Evolutionary conservation across 2,329 filamentous ascomycete genomes (phyloP).

Genomic region (Nigrograna mackinnonii): DNA sequence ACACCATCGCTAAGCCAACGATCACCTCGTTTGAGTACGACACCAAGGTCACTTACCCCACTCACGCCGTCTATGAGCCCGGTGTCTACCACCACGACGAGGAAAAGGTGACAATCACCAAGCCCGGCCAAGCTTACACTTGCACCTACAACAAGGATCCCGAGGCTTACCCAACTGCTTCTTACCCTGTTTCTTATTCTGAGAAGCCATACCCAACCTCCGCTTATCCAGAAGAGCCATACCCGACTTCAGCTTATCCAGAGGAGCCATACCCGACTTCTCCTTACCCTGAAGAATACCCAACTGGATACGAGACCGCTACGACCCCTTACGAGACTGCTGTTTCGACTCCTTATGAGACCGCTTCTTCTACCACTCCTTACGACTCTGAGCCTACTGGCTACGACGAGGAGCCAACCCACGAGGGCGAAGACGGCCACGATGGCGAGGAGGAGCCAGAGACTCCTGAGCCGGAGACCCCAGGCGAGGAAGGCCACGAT

Average conservation of each 20-base stretch:
- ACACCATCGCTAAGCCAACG: constrained; percentile 38
- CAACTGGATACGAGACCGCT: not conserved
- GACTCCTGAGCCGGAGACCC: no score
- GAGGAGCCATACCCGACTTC: not conserved
- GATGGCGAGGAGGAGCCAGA: no score
- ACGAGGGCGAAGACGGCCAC: no score
- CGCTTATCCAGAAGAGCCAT: not conserved
- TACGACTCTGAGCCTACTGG: constrained; percentile 1
- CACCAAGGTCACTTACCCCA: constrained; percentile 28
- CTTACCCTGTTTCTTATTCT: not conserved
- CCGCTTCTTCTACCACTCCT: constrained; percentile 6
- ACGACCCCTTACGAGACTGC: not conserved
- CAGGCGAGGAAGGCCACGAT: no score
- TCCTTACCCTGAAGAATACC: not conserved
- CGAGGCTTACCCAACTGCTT: constrained; percentile 16
- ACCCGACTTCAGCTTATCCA: not conserved
- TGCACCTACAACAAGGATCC: constrained; percentile 27
- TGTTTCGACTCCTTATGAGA: no score
- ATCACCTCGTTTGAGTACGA: constrained; percentile 28
- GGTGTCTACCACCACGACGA: constrained; percentile 30
- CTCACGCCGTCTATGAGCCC: constrained; percentile 22
- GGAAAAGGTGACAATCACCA: constrained; percentile 38
- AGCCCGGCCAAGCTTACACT: constrained; percentile 28
- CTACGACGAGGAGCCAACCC: no score
- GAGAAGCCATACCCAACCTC: not conserved